phyloP scores from a whole-genome alignment of 176 grass and related monocot species.

The Tillandsia leiboldiana region DNA sequence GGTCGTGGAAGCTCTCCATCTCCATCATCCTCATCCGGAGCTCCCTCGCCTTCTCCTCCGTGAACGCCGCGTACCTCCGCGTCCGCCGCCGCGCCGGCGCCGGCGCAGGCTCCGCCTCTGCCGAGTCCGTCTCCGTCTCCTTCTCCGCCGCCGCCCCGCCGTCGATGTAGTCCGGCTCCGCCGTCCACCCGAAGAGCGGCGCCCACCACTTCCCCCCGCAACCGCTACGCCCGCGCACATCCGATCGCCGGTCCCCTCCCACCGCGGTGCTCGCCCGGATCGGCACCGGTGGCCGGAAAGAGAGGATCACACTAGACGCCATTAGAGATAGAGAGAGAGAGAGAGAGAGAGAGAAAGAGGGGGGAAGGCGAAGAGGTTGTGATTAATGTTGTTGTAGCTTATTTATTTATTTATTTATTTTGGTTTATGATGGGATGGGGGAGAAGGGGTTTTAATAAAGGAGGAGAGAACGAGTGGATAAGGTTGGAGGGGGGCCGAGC shows the following conservation, averaged over 20 bases:
- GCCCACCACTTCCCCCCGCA: constrained; percentile 66
- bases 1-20: constrained; percentile 68
- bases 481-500: background rate
- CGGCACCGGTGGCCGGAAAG: constrained; percentile 5
- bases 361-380: too few species aligned
- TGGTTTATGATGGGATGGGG: too few species aligned
- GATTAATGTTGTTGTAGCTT: background rate
- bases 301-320: constrained; percentile 25
- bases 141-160: background rate
- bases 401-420: background rate
- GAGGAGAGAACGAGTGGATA: background rate
- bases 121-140: too few species aligned
- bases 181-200: constrained; percentile 78
- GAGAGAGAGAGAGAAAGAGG: too few species aligned
- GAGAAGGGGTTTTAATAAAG: too few species aligned
- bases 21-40: constrained; percentile 74
- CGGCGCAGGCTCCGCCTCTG: background rate
- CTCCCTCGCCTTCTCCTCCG: constrained; percentile 85
- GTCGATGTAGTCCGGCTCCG: constrained; percentile 79
- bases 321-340: background rate
- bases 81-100: background rate
- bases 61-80: constrained; percentile 53
- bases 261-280: constrained; percentile 9
- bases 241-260: constrained; percentile 11
- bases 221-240: background rate